A percentile compares a stretch with the other conserved stretches of the same genome.
phyloP scores from a whole-genome alignment of 768 basidiomycete genomes.

The Punctularia strigosozonata region DNA sequence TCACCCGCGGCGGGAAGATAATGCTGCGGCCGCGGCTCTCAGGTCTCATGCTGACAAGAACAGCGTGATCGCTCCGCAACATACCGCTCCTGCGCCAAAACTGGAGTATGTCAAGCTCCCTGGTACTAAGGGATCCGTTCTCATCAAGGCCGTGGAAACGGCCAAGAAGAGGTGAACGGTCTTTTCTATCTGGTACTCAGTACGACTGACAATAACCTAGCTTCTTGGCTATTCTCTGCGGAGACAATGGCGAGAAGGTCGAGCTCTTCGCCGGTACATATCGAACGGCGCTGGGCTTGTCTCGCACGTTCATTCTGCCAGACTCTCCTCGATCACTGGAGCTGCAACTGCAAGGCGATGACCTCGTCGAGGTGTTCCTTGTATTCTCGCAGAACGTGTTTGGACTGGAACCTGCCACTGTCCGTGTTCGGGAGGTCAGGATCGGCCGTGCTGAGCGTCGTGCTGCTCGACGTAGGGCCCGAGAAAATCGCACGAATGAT shows the following conservation, averaged over 20 bases:
- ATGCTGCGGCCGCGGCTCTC: conserved; percentile 14
- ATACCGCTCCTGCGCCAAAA: conserved; percentile 66
- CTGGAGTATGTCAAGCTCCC: conserved; percentile 89
- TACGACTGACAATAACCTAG: conserved; percentile 22
- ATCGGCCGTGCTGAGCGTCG: conserved; percentile 82
- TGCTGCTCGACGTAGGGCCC: conserved; percentile 69
- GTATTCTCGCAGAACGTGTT: conserved; percentile 90
- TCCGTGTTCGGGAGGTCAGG: conserved; percentile 86
- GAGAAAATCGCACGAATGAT: conserved; percentile 46
- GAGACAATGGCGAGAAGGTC: conserved; percentile 87
- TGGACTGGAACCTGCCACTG: conserved; percentile 85
- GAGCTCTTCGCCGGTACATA: conserved; percentile 90
- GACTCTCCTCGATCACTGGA: conserved; percentile 84
- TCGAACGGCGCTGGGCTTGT: conserved; percentile 77
- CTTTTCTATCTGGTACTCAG: conserved; percentile 1
- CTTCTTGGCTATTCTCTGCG: conserved; percentile 87
- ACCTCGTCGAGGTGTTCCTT: conserved; percentile 84
- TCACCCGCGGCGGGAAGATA: conserved; percentile 44
- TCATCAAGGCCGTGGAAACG: conserved; percentile 84
- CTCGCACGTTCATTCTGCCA: conserved; percentile 87
- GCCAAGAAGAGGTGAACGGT: conserved; percentile 65
- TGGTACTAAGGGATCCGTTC: conserved; percentile 74
- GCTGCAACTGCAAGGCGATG: conserved; percentile 83
- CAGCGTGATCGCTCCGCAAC: conserved; percentile 22
- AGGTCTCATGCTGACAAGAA: conserved; percentile 15